Conservation (phyloP, 129 eudicot species). For the Helianthus tuberosus region DNA sequence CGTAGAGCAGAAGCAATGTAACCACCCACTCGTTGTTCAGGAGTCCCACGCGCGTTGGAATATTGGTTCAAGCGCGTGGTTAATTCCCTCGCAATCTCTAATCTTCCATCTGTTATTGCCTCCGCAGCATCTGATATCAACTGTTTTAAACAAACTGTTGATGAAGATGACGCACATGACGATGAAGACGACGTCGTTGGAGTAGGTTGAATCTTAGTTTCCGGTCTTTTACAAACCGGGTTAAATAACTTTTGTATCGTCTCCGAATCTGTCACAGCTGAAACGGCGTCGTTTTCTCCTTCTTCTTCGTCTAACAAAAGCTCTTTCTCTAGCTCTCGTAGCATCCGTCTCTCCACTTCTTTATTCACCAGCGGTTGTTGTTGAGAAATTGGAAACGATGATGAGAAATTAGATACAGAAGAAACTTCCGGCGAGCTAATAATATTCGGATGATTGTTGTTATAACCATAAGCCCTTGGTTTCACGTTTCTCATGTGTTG, state of each 20-base stretch:
- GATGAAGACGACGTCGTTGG: constrained; percentile 92
- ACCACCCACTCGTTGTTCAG: constrained; percentile 62
- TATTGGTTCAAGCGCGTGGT: constrained; percentile 54
- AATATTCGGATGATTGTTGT: constrained; percentile 51
- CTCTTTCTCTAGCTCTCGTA: constrained; percentile 75
- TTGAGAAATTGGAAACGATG: constrained; percentile 20
- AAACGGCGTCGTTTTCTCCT: constrained; percentile 48
- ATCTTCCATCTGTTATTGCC: constrained; percentile 64
- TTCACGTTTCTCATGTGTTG: constrained; percentile 59
- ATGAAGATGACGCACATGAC: constrained; percentile 66
- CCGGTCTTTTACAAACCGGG: constrained; percentile 40
- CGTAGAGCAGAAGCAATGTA: constrained; percentile 56
- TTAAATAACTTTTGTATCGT: constrained; percentile 58
- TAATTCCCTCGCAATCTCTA: constrained; percentile 46
- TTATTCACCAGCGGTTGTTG: constrained; percentile 2
- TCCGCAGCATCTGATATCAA: constrained; percentile 58
- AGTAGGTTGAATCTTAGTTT: constrained; percentile 46
- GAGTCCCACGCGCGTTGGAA: constrained; percentile 45
- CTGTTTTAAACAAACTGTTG: constrained; percentile 45
- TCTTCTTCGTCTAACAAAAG: constrained; percentile 64
- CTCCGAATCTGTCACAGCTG: constrained; percentile 71
- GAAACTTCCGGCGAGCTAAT: constrained; percentile 43
- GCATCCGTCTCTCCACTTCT: constrained; percentile 48
- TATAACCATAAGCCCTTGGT: constrained; percentile 44
- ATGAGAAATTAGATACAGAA: constrained; percentile 31